Conservation (phyloP, 768 basidiomycete genomes). For the Termitomyces sp. region DNA sequence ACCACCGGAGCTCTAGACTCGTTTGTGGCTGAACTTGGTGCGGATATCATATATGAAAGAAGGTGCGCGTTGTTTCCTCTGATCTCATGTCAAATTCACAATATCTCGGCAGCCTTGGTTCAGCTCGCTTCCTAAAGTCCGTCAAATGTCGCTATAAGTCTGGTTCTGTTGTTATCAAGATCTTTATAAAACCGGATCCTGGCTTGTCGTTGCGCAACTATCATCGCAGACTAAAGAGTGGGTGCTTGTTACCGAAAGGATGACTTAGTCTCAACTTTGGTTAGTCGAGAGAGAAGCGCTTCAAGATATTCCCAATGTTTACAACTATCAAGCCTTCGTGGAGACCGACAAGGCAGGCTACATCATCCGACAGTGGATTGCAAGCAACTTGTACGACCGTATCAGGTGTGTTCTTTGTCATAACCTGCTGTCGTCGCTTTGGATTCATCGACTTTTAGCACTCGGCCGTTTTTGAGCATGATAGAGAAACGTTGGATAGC, state of each 20-base stretch:
- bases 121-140: constrained; percentile 57
- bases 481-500: constrained; percentile 99
- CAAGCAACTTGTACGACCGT: constrained; percentile 92
- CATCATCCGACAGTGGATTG: constrained; percentile 91
- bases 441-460: constrained; percentile 47
- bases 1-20: constrained; percentile 84
- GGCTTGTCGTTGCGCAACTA: constrained; percentile 74
- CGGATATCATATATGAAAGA: constrained; percentile 89
- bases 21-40: constrained; percentile 84
- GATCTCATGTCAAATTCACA: neutral
- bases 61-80: constrained; percentile 49
- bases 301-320: constrained; percentile 82
- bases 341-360: constrained; percentile 98
- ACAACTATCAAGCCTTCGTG: constrained; percentile 84
- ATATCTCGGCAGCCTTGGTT: constrained; percentile 21
- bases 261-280: constrained; percentile 7
- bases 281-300: constrained; percentile 86
- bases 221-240: constrained; percentile 76
- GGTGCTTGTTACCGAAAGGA: constrained; percentile 18
- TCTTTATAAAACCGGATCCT: constrained; percentile 94
- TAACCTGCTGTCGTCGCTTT: neutral
- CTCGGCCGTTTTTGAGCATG: constrained; percentile 86
- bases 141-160: constrained; percentile 85
- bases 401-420: constrained; percentile 70
- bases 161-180: constrained; percentile 86